A percentile compares a stretch with the other conserved stretches of the same genome.
phyloP scores from a whole-genome alignment of 768 basidiomycete species.

The Sporobolomyces phaffii region DNA sequence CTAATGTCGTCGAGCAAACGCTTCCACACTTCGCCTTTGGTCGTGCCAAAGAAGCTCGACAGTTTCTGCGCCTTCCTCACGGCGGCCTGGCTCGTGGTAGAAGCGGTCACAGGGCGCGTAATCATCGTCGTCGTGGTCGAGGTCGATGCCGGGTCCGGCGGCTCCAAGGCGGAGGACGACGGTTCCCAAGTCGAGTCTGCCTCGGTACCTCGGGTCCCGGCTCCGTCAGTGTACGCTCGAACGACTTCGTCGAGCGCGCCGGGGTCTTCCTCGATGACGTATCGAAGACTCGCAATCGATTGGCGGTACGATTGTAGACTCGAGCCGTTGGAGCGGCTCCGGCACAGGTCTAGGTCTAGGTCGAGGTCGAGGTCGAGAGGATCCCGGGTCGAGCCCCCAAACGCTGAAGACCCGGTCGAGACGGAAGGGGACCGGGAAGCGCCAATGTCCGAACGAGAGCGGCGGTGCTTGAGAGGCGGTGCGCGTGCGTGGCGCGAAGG shows the following conservation, averaged over 20 bases:
- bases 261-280: constrained; percentile 29
- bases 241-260: constrained; percentile 24
- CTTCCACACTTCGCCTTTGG: constrained; percentile 33
- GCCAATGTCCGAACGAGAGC: constrained; percentile 12
- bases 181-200: background rate
- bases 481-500: background rate
- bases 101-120: background rate
- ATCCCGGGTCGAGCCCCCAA: background rate
- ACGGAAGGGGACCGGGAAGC: background rate
- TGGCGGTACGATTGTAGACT: constrained; percentile 17
- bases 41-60: constrained; percentile 29
- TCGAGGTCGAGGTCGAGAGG: background rate
- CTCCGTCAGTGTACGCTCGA: background rate
- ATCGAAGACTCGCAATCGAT: constrained; percentile 20
- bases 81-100: background rate
- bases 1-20: constrained; percentile 28
- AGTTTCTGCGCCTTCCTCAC: constrained; percentile 33
- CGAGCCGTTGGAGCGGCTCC: background rate
- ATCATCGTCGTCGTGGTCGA: background rate
- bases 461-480: background rate
- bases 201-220: background rate
- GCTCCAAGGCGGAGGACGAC: background rate
- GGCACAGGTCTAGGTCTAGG: background rate
- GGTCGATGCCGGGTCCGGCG: background rate
- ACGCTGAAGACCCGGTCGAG: background rate